Base-by-base conservation (phyloP, 2,329 filamentous ascomycete species). In the Botryotinia calthae region DNA sequence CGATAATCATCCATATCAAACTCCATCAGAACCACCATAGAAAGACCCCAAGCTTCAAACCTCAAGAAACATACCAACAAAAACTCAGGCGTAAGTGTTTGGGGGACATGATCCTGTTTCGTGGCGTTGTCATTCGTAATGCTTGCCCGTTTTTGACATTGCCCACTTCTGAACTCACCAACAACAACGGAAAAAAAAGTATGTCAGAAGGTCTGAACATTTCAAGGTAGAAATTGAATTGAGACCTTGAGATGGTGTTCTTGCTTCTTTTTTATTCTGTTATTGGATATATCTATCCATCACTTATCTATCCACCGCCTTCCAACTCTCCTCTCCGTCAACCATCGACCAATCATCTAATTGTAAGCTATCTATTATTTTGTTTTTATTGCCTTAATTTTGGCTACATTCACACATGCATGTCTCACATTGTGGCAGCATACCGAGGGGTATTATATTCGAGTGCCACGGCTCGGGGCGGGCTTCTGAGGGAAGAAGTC, bases 351-450 rank as follows among this genome's bases (percentile, higher is more conserved):
- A 54, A 25, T 31, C 5, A 56, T 31, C 18, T 28, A 67, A 56
- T 6, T 44, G n/a, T 56, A 25, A 22, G 31, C 25, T 54, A 22
- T 14, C 5, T 67, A 42, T 63, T 61, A 62, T 28, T 42, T 54
- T 42, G 22, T 61, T 37, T 42, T 42, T 42, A 18, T n/a, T 40
- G 37, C 22, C 31, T 40, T 18, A n/a, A 44, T 54, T n/a, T 66
- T 40, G n/a, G 9, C 7, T 51, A 40, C 25, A 54, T 56, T 40
- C 64, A 40, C 14, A 56, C 34, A 56, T 28, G n/a, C 25, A 54
- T 40, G 54, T 40, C 64, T 66, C 44, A 54, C 31, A 37, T 54
- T 67, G 48, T 54, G 34, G 64, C 46, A 67, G 64, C 46, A 67
- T 54, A 54, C 34, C 64, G 34, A 28, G 25, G 25, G 34, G 46